Evolutionary conservation across 768 basidiomycete genomes (phyloP), one percentile per base, ranked within the genome.

Genomic region (Phaffia australis): DNA sequence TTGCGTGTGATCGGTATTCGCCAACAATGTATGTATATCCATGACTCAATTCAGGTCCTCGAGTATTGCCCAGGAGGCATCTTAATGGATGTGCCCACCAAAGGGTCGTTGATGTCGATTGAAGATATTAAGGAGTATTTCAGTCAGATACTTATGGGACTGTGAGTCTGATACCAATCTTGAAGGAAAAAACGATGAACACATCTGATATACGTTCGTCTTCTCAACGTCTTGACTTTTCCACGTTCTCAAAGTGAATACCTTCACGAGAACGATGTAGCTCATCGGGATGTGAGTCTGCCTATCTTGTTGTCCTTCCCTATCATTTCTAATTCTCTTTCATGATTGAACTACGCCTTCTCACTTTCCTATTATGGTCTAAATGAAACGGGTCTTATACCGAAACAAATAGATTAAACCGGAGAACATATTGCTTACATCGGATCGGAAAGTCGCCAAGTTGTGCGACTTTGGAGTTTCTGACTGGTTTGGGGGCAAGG

Each of bases 391-490:
- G 4, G 14, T 30, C 46, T 15, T 21, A 30, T 61, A 25, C 19
- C 47, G 47, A 15, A 14, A 48, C 14, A 1, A 18, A 50, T 29
- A 75, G 74, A 71, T 75, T 70, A 76, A 77, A 69, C 76, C 76
- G 23, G 76, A 77, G 56, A 77, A 77, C 65, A 71, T 77, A 51
- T 69, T 77, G 9, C 66, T 76, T 5, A 73, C 74, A 8, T 70
- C 66, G 7, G 74, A 76, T 64, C 66, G 69, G 7, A 49, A 71
- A 50, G 66, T 68, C 2, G 75, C 76, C 65, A 77, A 77, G 63
- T 65, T 77, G 27, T 77, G 76, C 65, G 76, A 77, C 65, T 77
- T 77, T 69, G 76, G 76, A 27, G 76, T 77, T 1, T 75, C 74
- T 18, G 76, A 77, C 62, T 75, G 76, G 74, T 77, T 77, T 56